These are phyloP conservation scores for Claviceps arundinis DNA, from an alignment of 2,329 filamentous ascomycete genomes.

Conservation along the genomic window DNA sequence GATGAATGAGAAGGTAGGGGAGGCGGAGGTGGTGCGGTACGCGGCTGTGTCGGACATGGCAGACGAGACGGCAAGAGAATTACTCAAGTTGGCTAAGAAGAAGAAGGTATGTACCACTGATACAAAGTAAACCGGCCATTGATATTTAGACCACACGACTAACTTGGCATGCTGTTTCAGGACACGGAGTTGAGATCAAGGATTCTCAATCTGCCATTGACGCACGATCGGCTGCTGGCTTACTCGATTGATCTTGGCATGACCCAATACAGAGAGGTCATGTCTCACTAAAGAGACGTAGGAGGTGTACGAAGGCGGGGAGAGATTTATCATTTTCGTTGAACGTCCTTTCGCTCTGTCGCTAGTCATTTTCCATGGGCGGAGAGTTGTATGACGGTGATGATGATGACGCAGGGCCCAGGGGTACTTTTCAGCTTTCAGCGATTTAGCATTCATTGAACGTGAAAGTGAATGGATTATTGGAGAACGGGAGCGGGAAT, in stretches of 20 bases:
- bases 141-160: background rate
- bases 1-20: slow-evolving; percentile 32
- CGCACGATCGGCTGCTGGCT: slow-evolving; percentile 56
- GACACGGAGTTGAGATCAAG: slow-evolving; percentile 23
- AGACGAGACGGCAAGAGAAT: slow-evolving; percentile 53
- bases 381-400: background rate
- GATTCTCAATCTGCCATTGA: slow-evolving; percentile 50
- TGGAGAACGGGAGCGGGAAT: too few species aligned
- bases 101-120: slow-evolving; percentile 36
- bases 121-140: background rate
- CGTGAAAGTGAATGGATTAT: too few species aligned
- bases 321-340: background rate
- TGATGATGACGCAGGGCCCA: background rate
- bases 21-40: slow-evolving; percentile 36
- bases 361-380: background rate
- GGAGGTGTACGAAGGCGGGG: background rate
- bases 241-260: slow-evolving; percentile 59
- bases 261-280: slow-evolving; percentile 53
- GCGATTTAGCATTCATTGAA: too few species aligned
- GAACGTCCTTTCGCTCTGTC: background rate
- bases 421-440: too few species aligned
- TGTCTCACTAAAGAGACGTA: slow-evolving; percentile 28
- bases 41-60: slow-evolving; percentile 78
- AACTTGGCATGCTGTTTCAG: slow-evolving; percentile 8
- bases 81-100: slow-evolving; percentile 40